A percentile compares a stretch with the other conserved stretches of the same genome.
Conservation (phyloP, 2,329 filamentous ascomycete genomes). For the Trichoderma cornu-damae region DNA sequence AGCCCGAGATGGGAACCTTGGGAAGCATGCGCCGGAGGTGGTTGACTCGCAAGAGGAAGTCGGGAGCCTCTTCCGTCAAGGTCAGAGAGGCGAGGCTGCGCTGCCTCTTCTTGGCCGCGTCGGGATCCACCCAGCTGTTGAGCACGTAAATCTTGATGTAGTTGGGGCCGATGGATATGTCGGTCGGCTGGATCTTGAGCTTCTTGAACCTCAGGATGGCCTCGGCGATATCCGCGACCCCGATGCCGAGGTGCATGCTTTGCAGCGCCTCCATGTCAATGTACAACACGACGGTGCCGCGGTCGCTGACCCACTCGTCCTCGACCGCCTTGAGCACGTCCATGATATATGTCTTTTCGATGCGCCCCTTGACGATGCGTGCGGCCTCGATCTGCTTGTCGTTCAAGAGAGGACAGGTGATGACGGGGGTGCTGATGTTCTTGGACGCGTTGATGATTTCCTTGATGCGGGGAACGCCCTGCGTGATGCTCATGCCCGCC, state of each 20-base stretch:
- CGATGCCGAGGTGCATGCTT: conserved; percentile 76
- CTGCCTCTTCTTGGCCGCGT: conserved; percentile 41
- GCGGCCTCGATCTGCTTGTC: conserved; percentile 70
- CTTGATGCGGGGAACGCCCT: conserved; percentile 99
- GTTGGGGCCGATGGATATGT: conserved; percentile 56
- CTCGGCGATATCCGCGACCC: conserved; percentile 63
- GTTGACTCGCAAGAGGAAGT: conserved; percentile 71
- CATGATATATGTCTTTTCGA: conserved; percentile 88
- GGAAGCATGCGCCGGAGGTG: conserved; percentile 78
- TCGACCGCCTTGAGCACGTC: conserved; percentile 79
- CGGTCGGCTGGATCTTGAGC: conserved; percentile 64
- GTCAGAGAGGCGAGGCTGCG: conserved; percentile 38
- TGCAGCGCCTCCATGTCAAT: conserved; percentile 75
- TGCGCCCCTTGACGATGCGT: conserved; percentile 84
- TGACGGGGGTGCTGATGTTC: conserved; percentile 88
- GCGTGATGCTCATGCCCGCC: conserved; percentile 97
- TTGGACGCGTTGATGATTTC: conserved; percentile 99
- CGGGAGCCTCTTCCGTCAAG: conserved; percentile 38
- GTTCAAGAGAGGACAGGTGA: conserved; percentile 78
- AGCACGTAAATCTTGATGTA: conserved; percentile 70
- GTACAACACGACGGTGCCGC: conserved; percentile 72
- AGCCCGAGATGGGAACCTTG: conserved; percentile 80
- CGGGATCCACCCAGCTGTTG: conserved; percentile 32
- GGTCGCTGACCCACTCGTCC: conserved; percentile 77
- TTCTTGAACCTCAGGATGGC: conserved; percentile 79